Evolutionary conservation across 1,284 basidiomycete species (phyloP), one percentile per base, ranked within the genome.

Genomic region (Anthracocystis walkeri): DNA sequence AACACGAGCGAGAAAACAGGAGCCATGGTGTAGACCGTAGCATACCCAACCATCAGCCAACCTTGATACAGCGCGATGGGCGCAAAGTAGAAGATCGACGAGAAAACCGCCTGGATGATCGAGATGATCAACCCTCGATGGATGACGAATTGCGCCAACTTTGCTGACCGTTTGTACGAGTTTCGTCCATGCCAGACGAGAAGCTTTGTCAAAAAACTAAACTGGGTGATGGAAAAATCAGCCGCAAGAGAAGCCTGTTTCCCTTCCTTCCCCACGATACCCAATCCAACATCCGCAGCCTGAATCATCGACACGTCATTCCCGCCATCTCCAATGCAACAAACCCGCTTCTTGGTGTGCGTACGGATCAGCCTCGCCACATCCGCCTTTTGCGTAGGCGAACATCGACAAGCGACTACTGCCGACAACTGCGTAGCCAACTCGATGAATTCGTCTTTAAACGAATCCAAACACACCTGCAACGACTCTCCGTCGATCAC

Each of bases 401-500:
- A 98, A 85, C 96, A 99, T 27, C 97, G 91, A 82, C 97, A 99
- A 0, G 96, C 96, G 4, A 98, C 95, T 1, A 99, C 97, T 0
- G 94, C 93, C 0, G 95, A 93, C 0, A 99, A 89, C 83, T 98
- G 97, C 1, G 96, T 98, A 0, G 96, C 91, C 54, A 99, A 92
- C 82, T 93, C 92, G 78, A 99, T 92, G 82, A 99, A 99, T 83
- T 97, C 95, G 64, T 91, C 92, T 82, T 92, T 90, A 89, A 95
- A 97, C 45, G 92, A 86, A 76, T 93, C 92, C 35, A 98, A 87
- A 80, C 93, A 97, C 8, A 97, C 90, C 92, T 96, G 94, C 4
- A 99, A 86, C 0, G 94, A 97, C 75, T 97, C 95, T n/a, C 97
- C 97, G 79, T 99, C 97, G 62, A 99, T 98, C 42, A 99, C 95